phyloP scores from a whole-genome alignment of 352 stramenopile genomes.

The Pythium aristosporum region DNA sequence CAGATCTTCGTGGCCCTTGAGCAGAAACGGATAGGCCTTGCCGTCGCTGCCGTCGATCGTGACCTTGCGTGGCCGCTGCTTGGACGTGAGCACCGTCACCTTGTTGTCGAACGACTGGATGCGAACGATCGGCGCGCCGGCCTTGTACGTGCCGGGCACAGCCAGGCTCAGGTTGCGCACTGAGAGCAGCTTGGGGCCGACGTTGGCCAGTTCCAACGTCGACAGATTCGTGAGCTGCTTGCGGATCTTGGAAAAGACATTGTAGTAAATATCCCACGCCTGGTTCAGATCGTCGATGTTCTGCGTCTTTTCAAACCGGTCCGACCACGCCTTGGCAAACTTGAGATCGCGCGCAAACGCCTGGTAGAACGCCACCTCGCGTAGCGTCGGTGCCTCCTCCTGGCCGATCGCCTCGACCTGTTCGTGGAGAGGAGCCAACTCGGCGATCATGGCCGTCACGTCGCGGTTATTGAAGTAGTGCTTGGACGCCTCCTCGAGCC shows the following conservation, averaged over 20 bases:
- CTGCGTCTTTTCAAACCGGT: constrained; percentile 76
- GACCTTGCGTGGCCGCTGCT: constrained; percentile 98
- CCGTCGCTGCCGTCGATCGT: constrained; percentile 98
- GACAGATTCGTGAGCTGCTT: constrained; percentile 95
- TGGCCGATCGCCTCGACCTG: constrained; percentile 78
- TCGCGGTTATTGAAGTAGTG: constrained; percentile 98
- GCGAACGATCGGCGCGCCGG: constrained; percentile 80
- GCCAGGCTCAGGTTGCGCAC: constrained; percentile 95
- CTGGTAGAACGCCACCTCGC: constrained; percentile 84
- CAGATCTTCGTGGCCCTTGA: constrained; percentile 99
- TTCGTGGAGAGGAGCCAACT: constrained; percentile 94
- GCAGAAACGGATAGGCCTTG: constrained; percentile 98
- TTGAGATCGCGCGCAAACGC: constrained; percentile 93
- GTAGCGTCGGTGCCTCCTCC: constrained; percentile 79
- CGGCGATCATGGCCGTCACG: constrained; percentile 95
- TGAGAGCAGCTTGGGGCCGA: constrained; percentile 94
- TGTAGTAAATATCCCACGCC: constrained; percentile 99
- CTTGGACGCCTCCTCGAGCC: constrained; percentile 97
- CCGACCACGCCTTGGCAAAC: constrained; percentile 81
- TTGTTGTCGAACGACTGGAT: constrained; percentile 93
- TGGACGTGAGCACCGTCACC: constrained; percentile 98
- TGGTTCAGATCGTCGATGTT: constrained; percentile 85
- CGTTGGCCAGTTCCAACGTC: constrained; percentile 96
- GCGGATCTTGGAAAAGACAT: constrained; percentile 94
- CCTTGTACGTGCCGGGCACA: constrained; percentile 93